These are phyloP conservation scores for Leishmania amazonensis DNA, from an alignment of 208 protist genomes.

Conservation along the genomic window DNA sequence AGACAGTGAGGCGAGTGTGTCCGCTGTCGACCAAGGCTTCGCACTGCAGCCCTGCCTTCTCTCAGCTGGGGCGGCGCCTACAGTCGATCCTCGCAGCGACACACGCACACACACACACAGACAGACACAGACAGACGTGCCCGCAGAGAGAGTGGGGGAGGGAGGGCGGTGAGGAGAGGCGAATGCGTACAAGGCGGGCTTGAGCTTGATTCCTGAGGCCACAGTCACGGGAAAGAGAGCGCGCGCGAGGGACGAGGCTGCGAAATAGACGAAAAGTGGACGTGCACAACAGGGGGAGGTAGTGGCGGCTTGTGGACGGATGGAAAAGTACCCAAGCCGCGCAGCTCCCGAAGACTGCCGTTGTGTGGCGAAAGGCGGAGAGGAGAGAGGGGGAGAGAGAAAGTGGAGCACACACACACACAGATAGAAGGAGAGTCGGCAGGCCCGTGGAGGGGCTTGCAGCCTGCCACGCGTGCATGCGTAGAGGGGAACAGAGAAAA, in stretches of 20 bases:
- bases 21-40: not conserved
- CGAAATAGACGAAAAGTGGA: not conserved
- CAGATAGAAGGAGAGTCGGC: not conserved
- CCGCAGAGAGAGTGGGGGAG: not conserved
- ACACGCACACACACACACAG: constrained; percentile 1
- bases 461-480: not conserved
- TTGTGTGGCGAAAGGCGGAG: not conserved
- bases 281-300: not conserved
- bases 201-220: not conserved
- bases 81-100: not conserved
- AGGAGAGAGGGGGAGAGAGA: not conserved
- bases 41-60: not conserved
- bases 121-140: not conserved
- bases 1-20: not conserved
- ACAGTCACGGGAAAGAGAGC: not conserved
- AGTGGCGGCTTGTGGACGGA: not conserved
- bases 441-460: not conserved
- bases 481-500: not conserved
- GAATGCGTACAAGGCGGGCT: not conserved
- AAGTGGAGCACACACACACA: not conserved
- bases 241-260: not conserved
- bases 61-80: not conserved
- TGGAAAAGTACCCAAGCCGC: not conserved
- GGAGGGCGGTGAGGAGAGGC: not conserved
- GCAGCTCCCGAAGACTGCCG: not conserved